Evolutionary conservation across 2,329 filamentous ascomycete species (phyloP), one percentile per base, ranked within the genome.

Genomic region (Microsporum audouinii): DNA sequence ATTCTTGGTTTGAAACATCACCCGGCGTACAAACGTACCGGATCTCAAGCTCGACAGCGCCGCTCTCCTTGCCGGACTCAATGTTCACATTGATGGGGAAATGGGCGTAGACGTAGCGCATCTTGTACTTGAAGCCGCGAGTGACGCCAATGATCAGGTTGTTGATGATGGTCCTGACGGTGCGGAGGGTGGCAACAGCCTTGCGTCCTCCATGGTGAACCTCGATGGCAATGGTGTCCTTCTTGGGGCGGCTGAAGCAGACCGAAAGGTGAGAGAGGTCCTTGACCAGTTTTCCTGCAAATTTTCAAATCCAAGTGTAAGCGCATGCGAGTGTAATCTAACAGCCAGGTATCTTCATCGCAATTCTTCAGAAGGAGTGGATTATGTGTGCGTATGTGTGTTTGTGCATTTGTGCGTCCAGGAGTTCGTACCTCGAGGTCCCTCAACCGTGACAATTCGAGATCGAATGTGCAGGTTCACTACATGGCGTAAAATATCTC

Each of bases 31-130:
- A 23, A 14, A 57, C 87, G 72, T 86, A 92, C 88, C 94, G 88
- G 84, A 99, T 97, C 87, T 99, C 94, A 76, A 99, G 89, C 80
- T 95, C 88, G 77, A 75, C 88, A 72, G 87, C 80, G 71, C 87
- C 91, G 67, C 89, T 94, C 82, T 97, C 94, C 75, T 79, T 78
- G 85, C 92, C 92, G 88, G 96, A 91, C 74, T 96, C 91, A 71
- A 99, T 80, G 85, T 96, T 97, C 83, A 99, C 92, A 86, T 99
- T 99, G 90, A 99, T 99, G 81, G 94, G 94, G 78, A 99, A 99
- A 88, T 99, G 94, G 78, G 94, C 94, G 80, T 99, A 99, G 80
- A 99, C 94, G 84, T 99, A 99, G 76, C 95, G 90, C 92, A 99
- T 97, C 89, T 99, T 99, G 88, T 99, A 99, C 84, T 95, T 95